A percentile compares a stretch with the other conserved stretches of the same genome.
Conservation (phyloP, 2,329 filamentous ascomycete species). For the Hymenoscyphus albidus region DNA sequence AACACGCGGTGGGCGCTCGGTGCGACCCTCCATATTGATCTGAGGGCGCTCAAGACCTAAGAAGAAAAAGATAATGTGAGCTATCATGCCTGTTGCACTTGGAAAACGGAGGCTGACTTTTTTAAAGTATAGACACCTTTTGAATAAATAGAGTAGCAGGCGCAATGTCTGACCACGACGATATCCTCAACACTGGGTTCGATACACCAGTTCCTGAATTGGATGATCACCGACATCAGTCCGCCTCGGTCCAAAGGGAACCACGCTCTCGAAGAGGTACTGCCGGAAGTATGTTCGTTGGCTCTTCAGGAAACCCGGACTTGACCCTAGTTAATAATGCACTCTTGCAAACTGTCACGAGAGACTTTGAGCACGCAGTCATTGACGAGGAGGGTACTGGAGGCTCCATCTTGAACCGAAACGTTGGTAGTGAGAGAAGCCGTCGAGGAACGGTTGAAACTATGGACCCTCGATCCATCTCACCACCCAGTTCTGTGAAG, state of each 20-base stretch:
- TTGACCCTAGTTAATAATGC: slow-evolving; percentile 40
- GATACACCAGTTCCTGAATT: slow-evolving; percentile 74
- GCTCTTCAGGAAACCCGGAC: slow-evolving; percentile 35
- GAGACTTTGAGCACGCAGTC: slow-evolving; percentile 85
- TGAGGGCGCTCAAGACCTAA: slow-evolving; percentile 21
- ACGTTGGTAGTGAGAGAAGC: slow-evolving; percentile 34
- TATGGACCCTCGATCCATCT: slow-evolving; percentile 63
- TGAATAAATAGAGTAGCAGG: slow-evolving; percentile 36
- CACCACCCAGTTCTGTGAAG: slow-evolving; percentile 95
- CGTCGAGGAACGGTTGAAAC: slow-evolving; percentile 55
- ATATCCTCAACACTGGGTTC: slow-evolving; percentile 60
- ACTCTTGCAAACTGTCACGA: slow-evolving; percentile 48
- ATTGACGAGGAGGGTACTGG: slow-evolving; percentile 66
- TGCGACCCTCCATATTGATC: slow-evolving; percentile 44
- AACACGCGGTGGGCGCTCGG: slow-evolving; percentile 49
- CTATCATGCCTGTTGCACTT: background rate
- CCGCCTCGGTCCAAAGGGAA: slow-evolving; percentile 53
- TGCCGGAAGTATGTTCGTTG: slow-evolving; percentile 65
- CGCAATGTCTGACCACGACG: slow-evolving; percentile 66
- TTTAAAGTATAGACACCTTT: slow-evolving; percentile 38
- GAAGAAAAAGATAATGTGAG: slow-evolving; percentile 4
- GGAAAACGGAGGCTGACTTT: slow-evolving; percentile 1
- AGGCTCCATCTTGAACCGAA: slow-evolving; percentile 34
- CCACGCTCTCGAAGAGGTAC: slow-evolving; percentile 64
- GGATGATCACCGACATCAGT: slow-evolving; percentile 79